Evolutionary conservation across 768 basidiomycete species (phyloP).

Genomic region (Rubroboletus pulcherrimus): DNA sequence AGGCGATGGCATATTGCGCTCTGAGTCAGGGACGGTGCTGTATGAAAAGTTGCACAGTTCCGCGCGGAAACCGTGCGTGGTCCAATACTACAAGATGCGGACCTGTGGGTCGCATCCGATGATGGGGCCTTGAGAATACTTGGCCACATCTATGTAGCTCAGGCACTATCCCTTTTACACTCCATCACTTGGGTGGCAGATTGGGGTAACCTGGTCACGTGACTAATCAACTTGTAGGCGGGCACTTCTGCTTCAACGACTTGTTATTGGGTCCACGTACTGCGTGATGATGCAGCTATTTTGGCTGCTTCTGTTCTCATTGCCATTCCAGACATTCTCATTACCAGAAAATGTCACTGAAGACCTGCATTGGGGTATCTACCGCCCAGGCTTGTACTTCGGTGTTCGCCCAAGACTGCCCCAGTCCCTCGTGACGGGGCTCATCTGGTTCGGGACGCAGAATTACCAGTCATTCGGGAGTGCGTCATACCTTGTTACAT

Average conservation of each 20-base stretch:
- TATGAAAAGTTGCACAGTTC: not conserved
- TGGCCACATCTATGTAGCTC: too few relatives aligned
- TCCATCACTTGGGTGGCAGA: too few relatives aligned
- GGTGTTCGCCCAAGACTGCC: constrained; percentile 83
- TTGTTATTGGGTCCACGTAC: not conserved
- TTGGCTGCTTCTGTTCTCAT: constrained; percentile 28
- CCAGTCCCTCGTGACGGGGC: constrained; percentile 86
- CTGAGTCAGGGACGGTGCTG: not conserved
- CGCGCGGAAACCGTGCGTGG: not conserved
- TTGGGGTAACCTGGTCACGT: not conserved
- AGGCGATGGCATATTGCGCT: not conserved
- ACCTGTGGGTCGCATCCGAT: not conserved
- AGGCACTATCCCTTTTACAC: too few relatives aligned
- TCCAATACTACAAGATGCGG: not conserved
- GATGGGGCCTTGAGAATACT: too few relatives aligned
- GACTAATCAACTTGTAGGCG: not conserved
- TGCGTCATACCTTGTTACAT: constrained; percentile 34
- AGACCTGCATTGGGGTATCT: constrained; percentile 66
- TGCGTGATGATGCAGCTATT: constrained; percentile 17
- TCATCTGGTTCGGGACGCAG: constrained; percentile 92
- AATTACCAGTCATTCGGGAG: constrained; percentile 70
- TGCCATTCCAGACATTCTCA: constrained; percentile 18
- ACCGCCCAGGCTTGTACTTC: constrained; percentile 93
- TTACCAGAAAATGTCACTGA: constrained; percentile 33
- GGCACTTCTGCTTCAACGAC: not conserved